These are phyloP conservation scores for Wickerhamiella brachini DNA, from an alignment of 805 yeast genomes.

Conservation along the genomic window DNA sequence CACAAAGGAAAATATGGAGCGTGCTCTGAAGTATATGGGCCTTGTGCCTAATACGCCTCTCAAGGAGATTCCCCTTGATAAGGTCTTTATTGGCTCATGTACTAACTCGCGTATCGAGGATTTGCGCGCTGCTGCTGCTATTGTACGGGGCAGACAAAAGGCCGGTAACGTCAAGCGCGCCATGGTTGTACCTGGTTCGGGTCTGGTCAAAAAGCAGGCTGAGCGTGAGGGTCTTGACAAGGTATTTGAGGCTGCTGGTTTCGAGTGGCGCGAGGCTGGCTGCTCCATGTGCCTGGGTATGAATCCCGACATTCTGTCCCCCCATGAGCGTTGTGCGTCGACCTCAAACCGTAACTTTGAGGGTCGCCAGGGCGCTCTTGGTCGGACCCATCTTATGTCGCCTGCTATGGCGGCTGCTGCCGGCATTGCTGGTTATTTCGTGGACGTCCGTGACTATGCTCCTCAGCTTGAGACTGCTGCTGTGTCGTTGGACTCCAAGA, in stretches of 20 bases:
- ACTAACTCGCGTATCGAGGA: slow-evolving; percentile 97
- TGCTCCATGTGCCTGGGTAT: slow-evolving; percentile 99
- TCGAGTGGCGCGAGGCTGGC: slow-evolving; percentile 99
- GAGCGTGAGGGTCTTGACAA: slow-evolving; percentile 90
- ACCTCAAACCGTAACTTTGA: slow-evolving; percentile 98
- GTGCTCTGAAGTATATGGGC: slow-evolving; percentile 90
- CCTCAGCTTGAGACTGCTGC: slow-evolving; percentile 27
- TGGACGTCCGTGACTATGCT: slow-evolving; percentile 75
- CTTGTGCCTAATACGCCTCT: slow-evolving; percentile 71
- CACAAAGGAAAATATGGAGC: slow-evolving; percentile 70
- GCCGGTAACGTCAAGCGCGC: slow-evolving; percentile 72
- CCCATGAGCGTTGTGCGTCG: slow-evolving; percentile 96
- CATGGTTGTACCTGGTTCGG: slow-evolving; percentile 95
- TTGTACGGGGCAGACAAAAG: slow-evolving; percentile 78
- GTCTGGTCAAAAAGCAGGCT: slow-evolving; percentile 84
- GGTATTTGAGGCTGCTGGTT: slow-evolving; percentile 82
- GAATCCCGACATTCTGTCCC: slow-evolving; percentile 95
- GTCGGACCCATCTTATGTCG: slow-evolving; percentile 94
- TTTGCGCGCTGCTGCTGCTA: slow-evolving; percentile 86
- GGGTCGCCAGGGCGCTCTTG: slow-evolving; percentile 95
- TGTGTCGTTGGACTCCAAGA: slow-evolving; percentile 23
- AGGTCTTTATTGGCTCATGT: slow-evolving; percentile 96
- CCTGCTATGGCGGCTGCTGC: slow-evolving; percentile 99
- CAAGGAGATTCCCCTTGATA: slow-evolving; percentile 63
- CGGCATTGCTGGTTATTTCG: slow-evolving; percentile 77